Evolutionary conservation across 2,329 filamentous ascomycete genomes (phyloP), one percentile per base, ranked within the genome.

Genomic region (Neurospora crassa): DNA sequence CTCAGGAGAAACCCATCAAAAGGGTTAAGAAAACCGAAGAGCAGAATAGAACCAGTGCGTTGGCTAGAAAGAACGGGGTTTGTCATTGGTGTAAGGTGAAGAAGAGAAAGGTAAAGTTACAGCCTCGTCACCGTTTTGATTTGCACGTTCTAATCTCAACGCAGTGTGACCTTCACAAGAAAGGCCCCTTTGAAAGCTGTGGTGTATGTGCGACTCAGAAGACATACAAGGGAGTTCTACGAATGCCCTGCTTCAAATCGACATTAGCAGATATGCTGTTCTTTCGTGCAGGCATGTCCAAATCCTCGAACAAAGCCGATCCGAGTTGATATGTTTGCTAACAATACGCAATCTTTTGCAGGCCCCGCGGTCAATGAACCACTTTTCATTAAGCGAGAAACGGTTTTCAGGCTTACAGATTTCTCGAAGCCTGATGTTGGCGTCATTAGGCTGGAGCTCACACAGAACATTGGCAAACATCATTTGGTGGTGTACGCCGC

Each of bases 281-380:
- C 24, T 76, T 76, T 29, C 72, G 75, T 24, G 69, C 70, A 11
- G 73, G 75, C 74, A 70, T 53, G 68, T 71, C 53, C 2, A 18
- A 53, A 8, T 20, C 47, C 3, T 63, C 53, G 24, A 18, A 7
- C 3, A 18, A 63, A 18, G 1, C 29, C 14, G 8, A 18, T 18
- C 24, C 24, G n/a, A 63, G 6, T 63, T 63, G 3, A 5, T 37
- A 11, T 18, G 6, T 2, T 18, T 34, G 16, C 29, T 63, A 37
- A 63, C 53, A 34, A 34, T 63, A 18, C 0, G 7, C 14, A 14
- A n/a, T 11, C 1, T 11, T 3, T 63, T 6, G 8, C 63, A 76
- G 75, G 75, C 6, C 75, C 75, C 3, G 74, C 75, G 3, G 40
- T 67, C n/a, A 76, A 76, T 45, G 75, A 76, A 40, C 75, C 75